Percentiles rank a stretch among this genome's conserved stretches.
phyloP scores from a whole-genome alignment of 192 early-diverging fungal genomes.

The Podila verticillata region DNA sequence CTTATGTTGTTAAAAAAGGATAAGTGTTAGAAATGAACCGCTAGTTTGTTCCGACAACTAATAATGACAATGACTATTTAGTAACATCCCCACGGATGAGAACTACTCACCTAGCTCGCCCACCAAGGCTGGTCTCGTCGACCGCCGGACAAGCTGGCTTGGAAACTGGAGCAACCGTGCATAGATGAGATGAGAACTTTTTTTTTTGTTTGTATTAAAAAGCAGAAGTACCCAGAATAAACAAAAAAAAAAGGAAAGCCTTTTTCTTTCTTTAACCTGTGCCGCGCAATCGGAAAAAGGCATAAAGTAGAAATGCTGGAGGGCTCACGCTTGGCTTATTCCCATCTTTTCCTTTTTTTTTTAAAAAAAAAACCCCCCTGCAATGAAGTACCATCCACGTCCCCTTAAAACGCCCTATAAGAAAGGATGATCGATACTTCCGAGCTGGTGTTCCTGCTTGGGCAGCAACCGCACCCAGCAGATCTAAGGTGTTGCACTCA shows the following conservation, averaged over 20 bases:
- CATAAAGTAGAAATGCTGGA: no score
- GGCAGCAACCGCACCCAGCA: no score
- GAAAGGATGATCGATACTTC: no score
- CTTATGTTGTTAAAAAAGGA: neutral
- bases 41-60: neutral
- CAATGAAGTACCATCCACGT: no score
- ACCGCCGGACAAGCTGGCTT: conserved; percentile 49
- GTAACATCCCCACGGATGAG: conserved; percentile 16
- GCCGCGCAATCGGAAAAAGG: no score
- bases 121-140: conserved; percentile 25
- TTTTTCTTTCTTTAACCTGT: no score
- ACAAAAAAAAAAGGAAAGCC: no score
- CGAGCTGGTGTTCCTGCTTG: no score
- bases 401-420: no score
- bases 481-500: no score
- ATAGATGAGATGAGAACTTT: conserved; percentile 4
- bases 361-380: no score
- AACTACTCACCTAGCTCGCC: conserved; percentile 44
- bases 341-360: neutral
- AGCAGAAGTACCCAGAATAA: no score
- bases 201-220: conserved; percentile 5
- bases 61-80: neutral
- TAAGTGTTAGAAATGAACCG: neutral
- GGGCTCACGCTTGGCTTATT: neutral
- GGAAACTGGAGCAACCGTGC: conserved; percentile 23